Percentiles rank a stretch among this genome's conserved stretches.
phyloP scores from a whole-genome alignment of 75 land plant species.

The Selaginella moellendorffii region DNA sequence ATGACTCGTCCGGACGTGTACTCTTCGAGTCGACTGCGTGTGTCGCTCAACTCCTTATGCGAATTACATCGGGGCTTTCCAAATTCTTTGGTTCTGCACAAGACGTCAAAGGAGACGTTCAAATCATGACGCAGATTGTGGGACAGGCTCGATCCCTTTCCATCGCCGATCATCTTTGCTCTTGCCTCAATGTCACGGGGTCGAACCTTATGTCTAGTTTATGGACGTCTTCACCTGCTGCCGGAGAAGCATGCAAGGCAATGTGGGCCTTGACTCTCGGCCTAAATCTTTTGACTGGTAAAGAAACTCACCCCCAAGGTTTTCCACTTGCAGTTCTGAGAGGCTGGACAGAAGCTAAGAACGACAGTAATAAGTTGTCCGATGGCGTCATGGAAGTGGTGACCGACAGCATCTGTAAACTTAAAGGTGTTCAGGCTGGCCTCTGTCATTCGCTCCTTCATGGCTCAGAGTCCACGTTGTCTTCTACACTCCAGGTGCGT shows the following conservation, averaged over 20 bases:
- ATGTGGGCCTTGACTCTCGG: slow-evolving; percentile 68
- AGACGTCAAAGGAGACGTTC: slow-evolving; percentile 20
- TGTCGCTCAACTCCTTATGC: slow-evolving; percentile 43
- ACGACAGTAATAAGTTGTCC: slow-evolving; percentile 14
- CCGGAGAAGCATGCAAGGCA: slow-evolving; percentile 47
- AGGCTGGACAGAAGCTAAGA: slow-evolving; percentile 18
- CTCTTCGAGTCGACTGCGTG: slow-evolving; percentile 76
- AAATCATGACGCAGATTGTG: slow-evolving; percentile 38
- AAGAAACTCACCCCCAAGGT: slow-evolving; percentile 22
- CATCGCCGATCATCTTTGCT: slow-evolving; percentile 43
- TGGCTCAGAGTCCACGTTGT: slow-evolving; percentile 50
- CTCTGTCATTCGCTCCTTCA: slow-evolving; percentile 58
- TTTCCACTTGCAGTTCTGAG: slow-evolving; percentile 46
- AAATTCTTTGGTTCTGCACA: slow-evolving; percentile 16
- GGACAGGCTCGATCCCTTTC: slow-evolving; percentile 54
- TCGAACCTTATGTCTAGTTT: slow-evolving; percentile 55
- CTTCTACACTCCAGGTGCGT: slow-evolving; percentile 62
- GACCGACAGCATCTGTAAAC: slow-evolving; percentile 38
- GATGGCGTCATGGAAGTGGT: slow-evolving; percentile 39
- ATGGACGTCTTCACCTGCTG: slow-evolving; percentile 50
- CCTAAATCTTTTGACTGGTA: slow-evolving; percentile 31
- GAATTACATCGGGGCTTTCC: slow-evolving; percentile 37
- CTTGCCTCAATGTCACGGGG: slow-evolving; percentile 51
- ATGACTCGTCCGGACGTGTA: slow-evolving; percentile 59
- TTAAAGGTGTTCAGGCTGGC: slow-evolving; percentile 62